Base-by-base conservation (phyloP, 2,329 filamentous ascomycete genomes). In the Fusarium sp. region DNA sequence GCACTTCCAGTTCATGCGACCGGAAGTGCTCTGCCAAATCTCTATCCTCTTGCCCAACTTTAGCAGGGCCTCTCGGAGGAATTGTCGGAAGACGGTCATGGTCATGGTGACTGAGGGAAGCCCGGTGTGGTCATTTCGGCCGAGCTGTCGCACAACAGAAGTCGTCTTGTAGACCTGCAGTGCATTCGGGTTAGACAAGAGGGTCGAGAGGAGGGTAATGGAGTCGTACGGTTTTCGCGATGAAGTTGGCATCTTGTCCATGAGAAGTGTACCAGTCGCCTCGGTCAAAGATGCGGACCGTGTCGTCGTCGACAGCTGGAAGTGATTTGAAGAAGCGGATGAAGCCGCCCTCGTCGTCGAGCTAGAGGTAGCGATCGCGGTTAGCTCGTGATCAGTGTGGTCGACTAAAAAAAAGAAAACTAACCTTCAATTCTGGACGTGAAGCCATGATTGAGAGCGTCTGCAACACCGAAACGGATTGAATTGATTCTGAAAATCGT, bases 201-300 rank as follows among this genome's bases (percentile, higher is more conserved):
- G 9, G 13, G 31, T 8, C 4, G 44, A 18, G 46, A 18, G 8
- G 8, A 16, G 9, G 8, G 3, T 23, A 12, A 4, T 9, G 34
- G 8, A n/a, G 9, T 7, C 40, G 66, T 81, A 92, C 92, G 16
- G 91, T 93, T 70, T 90, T 88, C 12, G 94, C 94, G 73, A 97
- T 95, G 79, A 94, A 95, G 71, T 88, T 89, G 54, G 94, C 94
- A 89, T 97, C 91, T 61, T 94, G 88, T 48, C 93, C 94, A 76
- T 97, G 94, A n/a, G 95, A 93, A 7, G 95, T 97, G 80, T 98
- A 98, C 88, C 91, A 99, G 78, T 99, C 96, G 37, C 93, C 92
- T 70, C 96, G 90, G 77, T 98, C 95, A 78, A 98, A 98, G 65
- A 99, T 92, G 57, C 96, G 91, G 57, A 99, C 87, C 0, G 94